Evolutionary conservation across 1,284 basidiomycete species (phyloP), one percentile per base, ranked within the genome.

Genomic region (Exobasidium rhododendri): DNA sequence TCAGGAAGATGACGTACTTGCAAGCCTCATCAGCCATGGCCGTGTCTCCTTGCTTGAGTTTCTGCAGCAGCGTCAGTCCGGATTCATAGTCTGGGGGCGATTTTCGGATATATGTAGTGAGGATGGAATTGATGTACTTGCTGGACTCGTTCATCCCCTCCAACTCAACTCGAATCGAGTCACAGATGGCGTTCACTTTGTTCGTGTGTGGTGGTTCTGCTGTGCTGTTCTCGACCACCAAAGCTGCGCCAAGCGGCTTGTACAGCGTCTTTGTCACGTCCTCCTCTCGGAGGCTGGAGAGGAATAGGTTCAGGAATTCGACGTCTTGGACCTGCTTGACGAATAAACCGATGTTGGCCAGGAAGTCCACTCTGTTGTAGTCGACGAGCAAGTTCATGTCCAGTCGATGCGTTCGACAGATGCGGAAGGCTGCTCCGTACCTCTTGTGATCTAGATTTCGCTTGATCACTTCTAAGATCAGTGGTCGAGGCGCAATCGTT

Each of bases 1-100:
- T 92, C 31, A 99, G 85, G 84, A 97, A 99, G 79, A 99, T 96
- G 80, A 98, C 89, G 76, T 98, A 99, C 80, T 94, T 97, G 74
- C 97, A 90, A 1, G 94, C 94, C 61, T 97, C 93, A 76, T 97
- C 92, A 3, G 96, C 91, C 0, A 92, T 81, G 43, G 86, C 84
- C 0, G 88, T 86, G 31, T 77, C 85, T 7, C 61, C 47, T 89
- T 91, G 87, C 82, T 90, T 87, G 58, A 97, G 82, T 43, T 84
- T 85, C 47, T 92, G 85, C n/a, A 97, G 83, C 7, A 93, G 83
- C 4, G 84, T 81, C 0, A 99, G 84, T 0, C 87, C 93, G 13
- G 88, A 85, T 79, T 97, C 94, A 74, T 93, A 88, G 78, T 97
- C 92, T 5, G 94, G 88, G 4, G 94, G 94, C 14, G 85, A 85